phyloP scores from a whole-genome alignment of 176 grass and related monocot genomes.

The Chrysopogon serrulatus region DNA sequence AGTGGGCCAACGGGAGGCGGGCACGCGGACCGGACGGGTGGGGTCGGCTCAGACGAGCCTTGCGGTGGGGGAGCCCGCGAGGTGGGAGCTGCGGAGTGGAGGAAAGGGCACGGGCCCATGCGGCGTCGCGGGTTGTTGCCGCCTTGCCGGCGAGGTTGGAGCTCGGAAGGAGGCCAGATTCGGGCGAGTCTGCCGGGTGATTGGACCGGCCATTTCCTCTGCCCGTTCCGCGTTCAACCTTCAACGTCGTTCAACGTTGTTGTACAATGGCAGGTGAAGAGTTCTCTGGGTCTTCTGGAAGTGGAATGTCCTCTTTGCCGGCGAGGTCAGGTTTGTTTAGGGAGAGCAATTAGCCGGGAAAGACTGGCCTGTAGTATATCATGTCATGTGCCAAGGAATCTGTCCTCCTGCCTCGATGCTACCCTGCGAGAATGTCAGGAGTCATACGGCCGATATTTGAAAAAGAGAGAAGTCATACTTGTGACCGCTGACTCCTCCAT shows the following conservation, averaged over 20 bases:
- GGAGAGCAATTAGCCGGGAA: neutral
- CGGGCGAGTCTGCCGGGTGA: neutral
- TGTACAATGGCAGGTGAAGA: neutral
- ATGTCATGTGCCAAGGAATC: neutral
- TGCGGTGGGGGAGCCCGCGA: neutral
- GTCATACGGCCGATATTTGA: no score
- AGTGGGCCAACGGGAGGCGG: neutral
- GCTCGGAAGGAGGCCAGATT: neutral
- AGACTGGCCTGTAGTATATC: neutral
- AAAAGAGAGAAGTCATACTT: no score
- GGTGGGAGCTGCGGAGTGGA: neutral
- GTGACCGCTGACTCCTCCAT: no score
- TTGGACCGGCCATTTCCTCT: neutral
- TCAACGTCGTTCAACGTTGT: neutral
- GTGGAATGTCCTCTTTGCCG: neutral
- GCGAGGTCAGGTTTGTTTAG: slow-evolving; percentile 3
- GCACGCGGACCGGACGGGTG: neutral
- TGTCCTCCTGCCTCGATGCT: no score
- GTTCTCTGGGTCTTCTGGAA: neutral
- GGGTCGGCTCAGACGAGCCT: neutral
- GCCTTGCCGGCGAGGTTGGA: neutral
- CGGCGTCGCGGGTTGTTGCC: neutral
- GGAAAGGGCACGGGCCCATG: neutral
- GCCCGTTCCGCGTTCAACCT: neutral
- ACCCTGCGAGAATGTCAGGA: no score